These are phyloP conservation scores for Ceriops zippeliana DNA, from an alignment of 345 rosid genomes.

Conservation along the genomic window DNA sequence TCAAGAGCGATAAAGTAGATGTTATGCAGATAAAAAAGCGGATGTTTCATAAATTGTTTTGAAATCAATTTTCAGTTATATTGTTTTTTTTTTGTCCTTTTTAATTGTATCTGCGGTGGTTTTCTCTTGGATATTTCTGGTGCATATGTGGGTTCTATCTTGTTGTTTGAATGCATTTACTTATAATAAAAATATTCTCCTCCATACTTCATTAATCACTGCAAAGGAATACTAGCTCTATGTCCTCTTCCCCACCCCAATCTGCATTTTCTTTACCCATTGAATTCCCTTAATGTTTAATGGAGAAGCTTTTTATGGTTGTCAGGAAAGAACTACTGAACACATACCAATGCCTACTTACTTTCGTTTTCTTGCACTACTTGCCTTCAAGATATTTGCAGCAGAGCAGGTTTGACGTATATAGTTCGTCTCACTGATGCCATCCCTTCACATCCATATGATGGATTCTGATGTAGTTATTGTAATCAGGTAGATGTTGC, in stretches of 20 bases:
- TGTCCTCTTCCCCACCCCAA: too few species aligned
- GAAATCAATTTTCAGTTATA: neutral
- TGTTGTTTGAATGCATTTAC: neutral
- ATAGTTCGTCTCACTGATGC: neutral
- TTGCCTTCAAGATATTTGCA: slow-evolving; percentile 86
- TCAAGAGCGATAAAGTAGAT: neutral
- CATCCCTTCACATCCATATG: neutral
- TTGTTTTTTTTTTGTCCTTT: too few species aligned
- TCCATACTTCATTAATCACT: too few species aligned
- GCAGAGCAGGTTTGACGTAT: slow-evolving; percentile 67
- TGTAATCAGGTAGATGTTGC: slow-evolving; percentile 77
- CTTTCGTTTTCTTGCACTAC: slow-evolving; percentile 83
- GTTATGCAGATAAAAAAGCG: neutral
- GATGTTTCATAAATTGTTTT: neutral
- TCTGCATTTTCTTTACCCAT: neutral
- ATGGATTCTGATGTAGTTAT: neutral
- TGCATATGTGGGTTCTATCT: neutral
- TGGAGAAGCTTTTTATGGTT: slow-evolving; percentile 4
- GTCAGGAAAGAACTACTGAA: slow-evolving; percentile 61
- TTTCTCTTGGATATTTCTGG: neutral
- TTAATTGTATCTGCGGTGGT: neutral
- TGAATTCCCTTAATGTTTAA: neutral
- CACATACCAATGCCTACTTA: slow-evolving; percentile 88
- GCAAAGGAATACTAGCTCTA: too few species aligned
- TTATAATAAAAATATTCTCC: neutral